Evolutionary conservation across 768 basidiomycete species (phyloP).

Genomic region (Russula brevipes): DNA sequence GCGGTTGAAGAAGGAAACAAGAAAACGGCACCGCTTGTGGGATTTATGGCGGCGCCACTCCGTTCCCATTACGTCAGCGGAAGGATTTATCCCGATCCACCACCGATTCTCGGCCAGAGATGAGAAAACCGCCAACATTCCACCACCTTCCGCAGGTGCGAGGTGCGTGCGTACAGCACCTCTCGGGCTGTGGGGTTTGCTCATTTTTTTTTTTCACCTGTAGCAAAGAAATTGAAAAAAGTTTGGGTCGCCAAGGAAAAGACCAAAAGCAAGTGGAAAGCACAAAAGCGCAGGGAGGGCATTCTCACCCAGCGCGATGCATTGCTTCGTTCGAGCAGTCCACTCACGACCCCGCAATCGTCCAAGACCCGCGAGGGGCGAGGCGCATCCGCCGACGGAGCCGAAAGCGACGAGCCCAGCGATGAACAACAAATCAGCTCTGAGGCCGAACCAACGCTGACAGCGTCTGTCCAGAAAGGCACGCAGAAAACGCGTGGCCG

Average conservation of each 20-base stretch:
- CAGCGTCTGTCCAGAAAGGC: neutral
- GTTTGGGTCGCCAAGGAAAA: conserved; percentile 75
- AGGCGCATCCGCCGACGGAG: conserved; percentile 20
- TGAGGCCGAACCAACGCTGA: neutral
- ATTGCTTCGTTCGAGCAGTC: neutral
- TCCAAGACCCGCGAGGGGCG: conserved; percentile 15
- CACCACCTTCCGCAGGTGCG: conserved; percentile 56
- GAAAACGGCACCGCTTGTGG: conserved; percentile 11
- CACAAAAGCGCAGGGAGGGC: conserved; percentile 54
- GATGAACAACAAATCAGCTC: conserved; percentile 16
- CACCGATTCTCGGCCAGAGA: neutral
- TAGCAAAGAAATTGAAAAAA: conserved; percentile 77
- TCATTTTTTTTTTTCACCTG: neutral
- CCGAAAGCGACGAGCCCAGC: conserved; percentile 24
- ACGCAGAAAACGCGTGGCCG: neutral
- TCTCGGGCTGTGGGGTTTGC: neutral
- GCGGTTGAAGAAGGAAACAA: conserved; percentile 28
- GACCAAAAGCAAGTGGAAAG: conserved; percentile 73
- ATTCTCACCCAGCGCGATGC: conserved; percentile 25
- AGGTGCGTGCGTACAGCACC: conserved; percentile 49
- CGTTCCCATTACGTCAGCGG: conserved; percentile 6
- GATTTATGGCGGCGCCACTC: conserved; percentile 19
- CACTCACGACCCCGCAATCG: neutral
- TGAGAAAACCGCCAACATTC: conserved; percentile 64
- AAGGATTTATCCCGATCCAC: conserved; percentile 9